Base-by-base conservation (phyloP, 768 basidiomycete species). In the Favolaschia claudopus region DNA sequence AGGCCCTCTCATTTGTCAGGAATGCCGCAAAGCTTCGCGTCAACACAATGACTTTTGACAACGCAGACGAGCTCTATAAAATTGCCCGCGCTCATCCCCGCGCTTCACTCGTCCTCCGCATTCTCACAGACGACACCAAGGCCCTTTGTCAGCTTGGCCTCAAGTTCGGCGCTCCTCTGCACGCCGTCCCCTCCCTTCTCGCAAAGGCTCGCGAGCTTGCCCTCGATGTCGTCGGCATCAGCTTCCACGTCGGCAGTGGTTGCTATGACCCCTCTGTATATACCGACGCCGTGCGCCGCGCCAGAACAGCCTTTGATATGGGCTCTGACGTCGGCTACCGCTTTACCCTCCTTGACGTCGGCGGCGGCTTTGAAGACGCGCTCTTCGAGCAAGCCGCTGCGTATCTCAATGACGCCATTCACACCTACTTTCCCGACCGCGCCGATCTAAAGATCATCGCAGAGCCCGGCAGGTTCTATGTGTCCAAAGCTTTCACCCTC, bases 181-280 rank as follows among this genome's bases (percentile, higher is more conserved):
- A 77, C 24, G 82, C 87, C 14, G 95, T 97, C 20, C 92, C 92
- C 4, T 83, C 80, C 14, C 84, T 99, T 20, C 82, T 99, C 49
- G 76, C 79, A 14, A 91, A 88, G 65, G 97, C 96, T 2, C 82
- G 82, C 64, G 88, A 92, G 66, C 82, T 98, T 25, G 76, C 78
- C 29, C 82, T 99, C 50, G 84, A 95, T 69, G 95, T 99, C 52
- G 82, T 98, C 36, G 97, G 97, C 19, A 91, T 98, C 56, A 93
- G 91, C 75, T 99, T 99, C 85, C 97, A 99, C 73, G 97, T 99
- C 42, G 97, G 97, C 5, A 94, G 92, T 63, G 97, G 97, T 3
- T 96, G 95, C 76, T 97, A 94, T 72, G 96, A 99, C 74, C 88
- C 96, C 19, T 78, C 85, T 19, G 91, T 92, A 25, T 99, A 96